Base-by-base conservation (phyloP, 2,329 filamentous ascomycete genomes). In the Aspergillus transmontanensis region DNA sequence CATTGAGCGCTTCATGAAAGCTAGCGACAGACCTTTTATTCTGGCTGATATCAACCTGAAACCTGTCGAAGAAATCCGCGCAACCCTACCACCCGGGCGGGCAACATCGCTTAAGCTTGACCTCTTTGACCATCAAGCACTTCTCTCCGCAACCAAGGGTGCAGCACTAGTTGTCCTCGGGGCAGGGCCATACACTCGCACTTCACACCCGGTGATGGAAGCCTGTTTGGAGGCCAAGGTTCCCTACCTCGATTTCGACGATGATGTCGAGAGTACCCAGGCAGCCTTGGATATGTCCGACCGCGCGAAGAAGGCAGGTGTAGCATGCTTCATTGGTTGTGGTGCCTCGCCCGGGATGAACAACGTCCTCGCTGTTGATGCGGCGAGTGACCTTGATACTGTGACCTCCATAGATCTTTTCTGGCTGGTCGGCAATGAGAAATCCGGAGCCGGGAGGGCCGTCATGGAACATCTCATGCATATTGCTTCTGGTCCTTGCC, bases 381-480 rank as follows among this genome's bases (percentile, higher is more conserved):
- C 41, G 14, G 48, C 46, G 12, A 45, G 55, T 12, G 62, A 69
- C 48, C 23, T 66, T 28, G 57, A 67, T 60, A 63, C 58, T 7
- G 64, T 68, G 3, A 58, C 66, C 19, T 48, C 60, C 12, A 56
- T 68, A n/a, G 64, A 68, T 36, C 57, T 66, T 51, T 65, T 54
- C 58, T 67, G 65, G 65, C 26, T 61, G 21, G 65, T 67, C n/a
- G 64, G 65, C 23, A 64, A 68, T 28, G 66, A 64, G 43, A 53
- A 59, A 14, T 54, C 58, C 14, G 26, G 41, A 19, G 41, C 57
- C 16, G 64, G 66, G 7, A 68, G 64, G 55, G 66, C 60, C 21
- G 66, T 68, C 50, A 57, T 68, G 16, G 66, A 68, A 54, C 66
- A 68, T 43, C 51, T 66, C 45, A 64, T 68, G 58, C 64, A 68